A percentile compares a stretch with the other conserved stretches of the same genome.
phyloP scores from a whole-genome alignment of 2,329 filamentous ascomycete species.

The Hortaea werneckii region DNA sequence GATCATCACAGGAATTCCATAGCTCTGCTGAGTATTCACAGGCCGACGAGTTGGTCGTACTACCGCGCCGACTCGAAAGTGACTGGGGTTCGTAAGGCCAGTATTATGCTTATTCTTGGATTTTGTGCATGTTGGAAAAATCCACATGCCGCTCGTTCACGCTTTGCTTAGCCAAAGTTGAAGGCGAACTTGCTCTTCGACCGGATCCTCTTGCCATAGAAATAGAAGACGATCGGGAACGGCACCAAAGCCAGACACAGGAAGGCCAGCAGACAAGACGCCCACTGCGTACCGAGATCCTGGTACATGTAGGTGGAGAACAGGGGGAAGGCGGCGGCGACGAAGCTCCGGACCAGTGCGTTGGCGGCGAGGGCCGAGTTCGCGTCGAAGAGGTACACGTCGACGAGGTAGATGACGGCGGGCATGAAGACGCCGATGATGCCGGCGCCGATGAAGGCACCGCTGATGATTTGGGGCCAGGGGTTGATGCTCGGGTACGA shows the following conservation, averaged over 20 bases:
- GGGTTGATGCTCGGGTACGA: constrained; percentile 31
- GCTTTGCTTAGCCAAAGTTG: neutral
- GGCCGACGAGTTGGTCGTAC: too few species aligned
- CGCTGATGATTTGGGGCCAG: constrained; percentile 34
- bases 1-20: too few species aligned
- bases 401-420: constrained; percentile 34
- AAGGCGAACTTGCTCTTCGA: constrained; percentile 6
- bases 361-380: constrained; percentile 27
- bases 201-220: constrained; percentile 18
- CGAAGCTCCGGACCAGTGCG: constrained; percentile 24
- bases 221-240: constrained; percentile 20
- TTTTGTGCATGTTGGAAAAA: neutral
- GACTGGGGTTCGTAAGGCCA: too few species aligned
- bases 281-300: constrained; percentile 26
- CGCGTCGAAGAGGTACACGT: constrained; percentile 31
- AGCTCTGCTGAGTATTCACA: too few species aligned
- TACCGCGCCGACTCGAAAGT: too few species aligned
- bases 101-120: too few species aligned
- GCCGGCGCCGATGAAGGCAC: constrained; percentile 31
- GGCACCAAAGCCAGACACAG: constrained; percentile 22
- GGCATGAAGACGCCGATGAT: constrained; percentile 38
- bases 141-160: neutral
- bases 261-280: constrained; percentile 24
- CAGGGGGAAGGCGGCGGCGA: constrained; percentile 29
- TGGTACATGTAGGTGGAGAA: constrained; percentile 25